phyloP scores from a whole-genome alignment of 2,329 filamentous ascomycete genomes.

The Rutstroemia sp. region DNA sequence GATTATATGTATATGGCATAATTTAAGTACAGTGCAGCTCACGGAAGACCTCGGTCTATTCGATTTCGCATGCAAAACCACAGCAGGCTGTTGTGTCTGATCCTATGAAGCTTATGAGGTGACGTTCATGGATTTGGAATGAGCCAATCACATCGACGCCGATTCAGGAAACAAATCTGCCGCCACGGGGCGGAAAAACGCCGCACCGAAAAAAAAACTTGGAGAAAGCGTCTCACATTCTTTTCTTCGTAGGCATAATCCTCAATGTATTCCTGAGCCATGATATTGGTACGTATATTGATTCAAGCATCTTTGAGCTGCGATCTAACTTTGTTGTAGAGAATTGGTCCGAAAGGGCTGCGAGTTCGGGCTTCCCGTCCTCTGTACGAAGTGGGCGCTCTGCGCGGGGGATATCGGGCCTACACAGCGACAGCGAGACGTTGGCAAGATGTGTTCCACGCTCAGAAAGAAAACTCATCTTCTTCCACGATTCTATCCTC shows the following conservation, averaged over 20 bases:
- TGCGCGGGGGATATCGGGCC: conserved; percentile 19
- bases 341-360: conserved; percentile 25
- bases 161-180: neutral
- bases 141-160: conserved; percentile 5
- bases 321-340: neutral
- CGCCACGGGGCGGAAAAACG: neutral
- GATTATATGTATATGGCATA: too few species aligned
- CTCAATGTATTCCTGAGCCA: conserved; percentile 9
- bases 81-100: too few species aligned
- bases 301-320: neutral
- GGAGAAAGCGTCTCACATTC: neutral
- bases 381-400: conserved; percentile 20
- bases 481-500: conserved; percentile 47
- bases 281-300: conserved; percentile 4
- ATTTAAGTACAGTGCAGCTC: too few species aligned
- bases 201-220: neutral
- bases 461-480: conserved; percentile 50
- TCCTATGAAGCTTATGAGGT: too few species aligned
- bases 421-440: conserved; percentile 26
- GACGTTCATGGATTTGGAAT: neutral
- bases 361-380: conserved; percentile 23
- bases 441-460: conserved; percentile 51
- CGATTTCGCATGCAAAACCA: too few species aligned
- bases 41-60: too few species aligned
- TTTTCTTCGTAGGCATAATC: neutral